These are phyloP conservation scores for Colletotrichum somersetense DNA, from an alignment of 2,329 filamentous ascomycete species.

Conservation along the genomic window DNA sequence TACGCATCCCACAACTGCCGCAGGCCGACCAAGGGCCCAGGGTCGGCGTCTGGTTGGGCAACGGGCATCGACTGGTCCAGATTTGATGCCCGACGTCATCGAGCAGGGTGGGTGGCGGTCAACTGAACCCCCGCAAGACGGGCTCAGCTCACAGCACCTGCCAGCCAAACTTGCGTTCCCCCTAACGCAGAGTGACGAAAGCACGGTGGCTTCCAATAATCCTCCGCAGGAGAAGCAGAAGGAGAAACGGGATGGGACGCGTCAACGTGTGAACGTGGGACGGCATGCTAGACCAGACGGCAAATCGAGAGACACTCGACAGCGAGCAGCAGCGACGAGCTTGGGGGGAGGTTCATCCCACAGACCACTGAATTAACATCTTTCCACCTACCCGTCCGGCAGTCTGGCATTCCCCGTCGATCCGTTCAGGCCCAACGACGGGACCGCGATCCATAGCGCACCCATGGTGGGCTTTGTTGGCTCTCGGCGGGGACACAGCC, in stretches of 20 bases:
- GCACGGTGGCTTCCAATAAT: slow-evolving; percentile 10
- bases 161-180: background rate
- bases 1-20: background rate
- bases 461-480: slow-evolving; percentile 4
- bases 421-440: slow-evolving; percentile 39
- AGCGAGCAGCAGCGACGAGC: background rate
- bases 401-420: slow-evolving; percentile 30
- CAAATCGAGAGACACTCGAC: slow-evolving; percentile 8
- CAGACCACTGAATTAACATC: slow-evolving; percentile 23
- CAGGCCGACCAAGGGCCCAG: slow-evolving; percentile 1
- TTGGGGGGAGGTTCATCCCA: slow-evolving; percentile 1
- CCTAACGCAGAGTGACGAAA: slow-evolving; percentile 1
- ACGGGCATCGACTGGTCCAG: slow-evolving; percentile 19
- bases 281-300: slow-evolving; percentile 12
- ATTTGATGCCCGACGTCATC: slow-evolving; percentile 41
- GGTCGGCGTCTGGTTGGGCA: slow-evolving; percentile 30
- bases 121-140: slow-evolving; percentile 24
- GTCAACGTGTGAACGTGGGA: background rate
- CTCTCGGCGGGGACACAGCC: background rate
- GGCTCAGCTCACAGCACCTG: background rate
- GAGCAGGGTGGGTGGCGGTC: slow-evolving; percentile 38
- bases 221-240: slow-evolving; percentile 1
- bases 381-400: slow-evolving; percentile 23
- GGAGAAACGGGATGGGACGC: background rate
- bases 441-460: slow-evolving; percentile 10